phyloP scores from a whole-genome alignment of 805 yeast species.

The Lipomyces kockii region DNA sequence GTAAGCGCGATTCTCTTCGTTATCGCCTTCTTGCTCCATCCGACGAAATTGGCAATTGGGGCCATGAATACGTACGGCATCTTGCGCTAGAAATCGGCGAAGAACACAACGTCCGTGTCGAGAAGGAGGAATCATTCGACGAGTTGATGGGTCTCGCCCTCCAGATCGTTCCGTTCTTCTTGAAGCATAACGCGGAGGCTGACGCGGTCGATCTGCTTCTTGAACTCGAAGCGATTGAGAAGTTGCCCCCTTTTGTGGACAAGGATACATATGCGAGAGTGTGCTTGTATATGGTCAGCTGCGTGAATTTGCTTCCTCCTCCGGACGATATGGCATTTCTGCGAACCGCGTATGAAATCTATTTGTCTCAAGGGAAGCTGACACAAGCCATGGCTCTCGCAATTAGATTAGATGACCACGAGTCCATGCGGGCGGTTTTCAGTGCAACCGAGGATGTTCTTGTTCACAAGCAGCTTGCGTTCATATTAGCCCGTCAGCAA shows the following conservation, averaged over 20 bases:
- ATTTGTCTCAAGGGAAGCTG: conserved; percentile 74
- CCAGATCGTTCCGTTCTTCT: conserved; percentile 83
- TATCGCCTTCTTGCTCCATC: conserved; percentile 70
- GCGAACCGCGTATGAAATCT: conserved; percentile 85
- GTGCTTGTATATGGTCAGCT: conserved; percentile 74
- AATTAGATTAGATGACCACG: conserved; percentile 82
- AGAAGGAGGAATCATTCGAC: conserved; percentile 39
- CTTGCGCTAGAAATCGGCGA: conserved; percentile 94
- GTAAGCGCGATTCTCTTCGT: conserved; percentile 75
- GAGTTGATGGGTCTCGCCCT: conserved; percentile 68
- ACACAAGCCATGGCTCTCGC: conserved; percentile 92
- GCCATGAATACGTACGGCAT: conserved; percentile 97
- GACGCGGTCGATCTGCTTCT: conserved; percentile 94
- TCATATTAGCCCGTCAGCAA: conserved; percentile 84
- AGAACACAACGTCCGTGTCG: conserved; percentile 54
- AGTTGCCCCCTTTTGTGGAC: conserved; percentile 82
- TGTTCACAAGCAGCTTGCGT: conserved; percentile 87
- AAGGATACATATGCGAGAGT: conserved; percentile 83
- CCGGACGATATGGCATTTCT: conserved; percentile 88
- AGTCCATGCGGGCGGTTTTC: conserved; percentile 77
- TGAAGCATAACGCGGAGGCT: conserved; percentile 95
- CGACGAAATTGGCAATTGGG: conserved; percentile 81
- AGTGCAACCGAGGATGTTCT: conserved; percentile 71
- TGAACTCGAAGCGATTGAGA: conserved; percentile 86
- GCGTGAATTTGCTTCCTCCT: conserved; percentile 95